Conservation (phyloP, 2,329 filamentous ascomycete genomes). For the Colletotrichum sp. region DNA sequence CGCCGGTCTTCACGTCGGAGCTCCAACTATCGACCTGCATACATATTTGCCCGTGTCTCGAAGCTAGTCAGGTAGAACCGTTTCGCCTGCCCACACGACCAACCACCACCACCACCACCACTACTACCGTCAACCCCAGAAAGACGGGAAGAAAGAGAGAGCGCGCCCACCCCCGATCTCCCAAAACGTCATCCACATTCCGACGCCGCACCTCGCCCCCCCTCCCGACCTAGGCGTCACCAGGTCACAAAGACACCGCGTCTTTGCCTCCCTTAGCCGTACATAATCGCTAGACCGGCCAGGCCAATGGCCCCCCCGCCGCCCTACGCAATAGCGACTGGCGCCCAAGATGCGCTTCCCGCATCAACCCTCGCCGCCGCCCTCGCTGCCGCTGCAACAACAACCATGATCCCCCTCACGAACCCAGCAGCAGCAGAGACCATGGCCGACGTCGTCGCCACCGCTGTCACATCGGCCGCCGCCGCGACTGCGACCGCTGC, state of each 20-base stretch:
- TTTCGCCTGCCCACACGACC: neutral
- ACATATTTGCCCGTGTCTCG: neutral
- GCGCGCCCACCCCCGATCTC: neutral
- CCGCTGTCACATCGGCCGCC: constrained; percentile 32
- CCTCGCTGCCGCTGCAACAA: constrained; percentile 5
- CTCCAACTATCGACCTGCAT: neutral
- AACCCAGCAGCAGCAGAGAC: constrained; percentile 15
- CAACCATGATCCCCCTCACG: constrained; percentile 7
- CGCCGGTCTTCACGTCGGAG: neutral
- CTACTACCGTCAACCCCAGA: neutral
- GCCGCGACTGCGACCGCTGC: constrained; percentile 30
- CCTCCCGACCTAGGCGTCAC: constrained; percentile 7
- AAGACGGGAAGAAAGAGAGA: neutral
- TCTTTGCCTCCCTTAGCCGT: constrained; percentile 5
- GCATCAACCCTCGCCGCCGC: constrained; percentile 12
- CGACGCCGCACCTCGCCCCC: constrained; percentile 1
- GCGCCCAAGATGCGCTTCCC: constrained; percentile 11
- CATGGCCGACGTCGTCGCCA: constrained; percentile 29
- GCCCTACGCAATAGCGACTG: constrained; percentile 18
- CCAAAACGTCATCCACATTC: constrained; percentile 19
- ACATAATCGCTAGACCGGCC: neutral
- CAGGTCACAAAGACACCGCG: constrained; percentile 6
- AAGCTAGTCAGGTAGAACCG: neutral
- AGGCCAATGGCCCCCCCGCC: constrained; percentile 18
- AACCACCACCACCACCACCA: neutral